Base-by-base conservation (phyloP, 768 basidiomycete genomes). In the Cystofilobasidium capitatum region DNA sequence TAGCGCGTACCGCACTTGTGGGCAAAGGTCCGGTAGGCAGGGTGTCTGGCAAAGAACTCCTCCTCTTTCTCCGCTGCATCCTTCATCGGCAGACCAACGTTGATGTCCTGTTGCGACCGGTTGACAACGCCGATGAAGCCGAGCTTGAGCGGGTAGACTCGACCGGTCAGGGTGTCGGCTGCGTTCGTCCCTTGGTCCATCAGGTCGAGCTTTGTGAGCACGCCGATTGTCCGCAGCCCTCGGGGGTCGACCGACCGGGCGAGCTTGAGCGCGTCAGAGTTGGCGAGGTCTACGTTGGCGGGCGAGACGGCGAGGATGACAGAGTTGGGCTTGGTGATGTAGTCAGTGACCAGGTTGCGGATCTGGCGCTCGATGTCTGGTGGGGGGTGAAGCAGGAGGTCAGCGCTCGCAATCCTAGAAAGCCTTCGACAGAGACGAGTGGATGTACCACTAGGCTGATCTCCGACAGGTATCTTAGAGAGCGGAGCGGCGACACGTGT, bases 171-270 rank as follows among this genome's bases (percentile, higher is more conserved):
- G 71, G 98, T 86, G 77, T 99, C 94, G 40, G 93, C 80, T 26
- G 96, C 96, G 76, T 99, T 97, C 40, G 96, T 99, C 35, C 96
- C 96, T 8, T 93, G 93, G 73, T 98, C 96, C 96, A 99, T 99
- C 55, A 99, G 83, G 79, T 99, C 96, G 39, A 98, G 84, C 78
- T 99, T 99, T 17, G 94, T 94, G 60, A 99, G 81, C 24, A 99
- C 88, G 60, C 96, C 96, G 65, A 98, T 91, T 16, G 96, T 99
- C 36, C 96, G 85, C 36, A 96, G 85, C 14, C 94, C 93, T 77
- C 96, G 91, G 0, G 94, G 89, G 74, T 99, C 96, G 57, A 98
- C 91, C 14, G 86, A 85, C 54, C 96, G 88, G 14, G 94, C 96
- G 40, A 99, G 86, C 77, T 98, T 97, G 69, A 99, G 84, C 2